Evolutionary conservation across 352 stramenopile genomes (phyloP).

Genomic region (Phytophthora vignae): DNA sequence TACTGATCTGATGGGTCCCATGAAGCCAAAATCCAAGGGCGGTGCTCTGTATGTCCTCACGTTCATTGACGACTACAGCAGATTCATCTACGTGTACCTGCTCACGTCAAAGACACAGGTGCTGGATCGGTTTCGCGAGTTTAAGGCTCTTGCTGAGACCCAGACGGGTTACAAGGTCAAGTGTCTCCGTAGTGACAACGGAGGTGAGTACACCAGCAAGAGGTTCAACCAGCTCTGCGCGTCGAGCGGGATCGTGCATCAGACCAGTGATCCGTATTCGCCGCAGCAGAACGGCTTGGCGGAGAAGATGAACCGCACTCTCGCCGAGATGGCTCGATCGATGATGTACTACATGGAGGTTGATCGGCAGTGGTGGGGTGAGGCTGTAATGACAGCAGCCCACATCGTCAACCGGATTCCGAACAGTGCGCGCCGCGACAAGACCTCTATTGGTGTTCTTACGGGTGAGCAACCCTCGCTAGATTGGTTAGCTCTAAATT

Average conservation of each 20-base stretch:
- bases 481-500: too few relatives aligned
- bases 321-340: conserved; percentile 17
- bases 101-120: conserved; percentile 23
- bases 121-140: conserved; percentile 16
- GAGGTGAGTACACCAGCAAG: conserved; percentile 27
- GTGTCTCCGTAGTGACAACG: conserved; percentile 31
- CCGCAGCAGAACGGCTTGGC: conserved; percentile 26
- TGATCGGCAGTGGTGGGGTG: conserved; percentile 24
- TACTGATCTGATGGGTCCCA: conserved; percentile 30
- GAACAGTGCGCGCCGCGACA: conserved; percentile 15
- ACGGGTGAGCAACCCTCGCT: conserved; percentile 15
- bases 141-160: conserved; percentile 11
- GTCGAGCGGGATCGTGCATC: conserved; percentile 10
- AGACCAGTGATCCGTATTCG: conserved; percentile 22
- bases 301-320: conserved; percentile 24
- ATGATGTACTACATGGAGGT: conserved; percentile 24
- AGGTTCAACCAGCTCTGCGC: conserved; percentile 13
- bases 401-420: conserved; percentile 24
- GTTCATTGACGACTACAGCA: conserved; percentile 28
- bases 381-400: conserved; percentile 26
- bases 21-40: conserved; percentile 21
- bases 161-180: conserved; percentile 15
- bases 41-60: conserved; percentile 19
- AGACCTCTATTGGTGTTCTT: conserved; percentile 21
- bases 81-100: conserved; percentile 19